phyloP scores from a whole-genome alignment of 805 yeast species.

The Kluyveromyces starmeri region DNA sequence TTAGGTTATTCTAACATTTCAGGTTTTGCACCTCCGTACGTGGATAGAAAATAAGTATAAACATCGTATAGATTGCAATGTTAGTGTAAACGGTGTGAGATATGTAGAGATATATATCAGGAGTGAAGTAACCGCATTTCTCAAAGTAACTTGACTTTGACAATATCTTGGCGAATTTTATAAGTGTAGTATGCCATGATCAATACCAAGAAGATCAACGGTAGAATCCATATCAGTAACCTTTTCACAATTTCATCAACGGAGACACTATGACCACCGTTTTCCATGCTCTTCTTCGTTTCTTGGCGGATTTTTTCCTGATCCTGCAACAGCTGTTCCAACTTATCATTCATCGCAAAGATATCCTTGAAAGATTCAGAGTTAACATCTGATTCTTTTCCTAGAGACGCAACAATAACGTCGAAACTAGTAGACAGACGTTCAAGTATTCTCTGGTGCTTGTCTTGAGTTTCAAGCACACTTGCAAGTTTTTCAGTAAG shows the following conservation, averaged over 20 bases:
- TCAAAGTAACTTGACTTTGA: conserved; percentile 27
- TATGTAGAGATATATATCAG: too few relatives aligned
- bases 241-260: conserved; percentile 26
- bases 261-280: conserved; percentile 18
- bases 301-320: conserved; percentile 25
- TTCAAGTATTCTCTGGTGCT: conserved; percentile 16
- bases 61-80: too few relatives aligned
- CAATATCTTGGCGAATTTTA: conserved; percentile 28
- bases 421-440: conserved; percentile 12
- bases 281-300: conserved; percentile 10
- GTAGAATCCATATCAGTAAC: conserved; percentile 24
- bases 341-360: conserved; percentile 21
- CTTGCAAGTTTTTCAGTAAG: conserved; percentile 19
- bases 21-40: conserved; percentile 38
- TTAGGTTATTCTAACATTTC: conserved; percentile 37
- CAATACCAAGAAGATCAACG: conserved; percentile 22
- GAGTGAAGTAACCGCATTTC: too few relatives aligned
- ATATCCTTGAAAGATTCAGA: conserved; percentile 20
- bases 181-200: conserved; percentile 30
- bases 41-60: conserved; percentile 7
- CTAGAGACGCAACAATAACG: conserved; percentile 3
- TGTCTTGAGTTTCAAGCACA: conserved; percentile 18
- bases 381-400: conserved; percentile 7
- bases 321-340: conserved; percentile 24
- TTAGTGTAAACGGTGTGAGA: not conserved